Evolutionary conservation across 768 basidiomycete species (phyloP).

Genomic region (Podaxis mareebaensis): DNA sequence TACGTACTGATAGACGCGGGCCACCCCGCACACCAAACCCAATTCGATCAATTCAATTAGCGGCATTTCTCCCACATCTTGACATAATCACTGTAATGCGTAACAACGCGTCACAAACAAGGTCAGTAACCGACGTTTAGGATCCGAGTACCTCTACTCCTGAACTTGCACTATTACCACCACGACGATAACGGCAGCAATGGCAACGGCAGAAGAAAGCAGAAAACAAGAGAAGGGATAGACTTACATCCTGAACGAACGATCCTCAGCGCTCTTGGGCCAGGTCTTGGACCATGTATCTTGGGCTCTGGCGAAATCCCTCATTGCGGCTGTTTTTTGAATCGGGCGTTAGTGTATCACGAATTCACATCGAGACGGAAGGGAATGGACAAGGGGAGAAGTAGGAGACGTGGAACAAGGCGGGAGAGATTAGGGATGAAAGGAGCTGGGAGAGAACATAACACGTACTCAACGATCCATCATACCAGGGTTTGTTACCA

Average conservation of each 20-base stretch:
- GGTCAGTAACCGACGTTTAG: neutral
- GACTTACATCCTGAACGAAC: slow-evolving; percentile 71
- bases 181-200: neutral
- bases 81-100: slow-evolving; percentile 38
- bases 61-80: slow-evolving; percentile 52
- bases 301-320: slow-evolving; percentile 62
- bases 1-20: neutral
- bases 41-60: neutral
- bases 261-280: slow-evolving; percentile 56
- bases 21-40: neutral
- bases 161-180: slow-evolving; percentile 6
- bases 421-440: neutral
- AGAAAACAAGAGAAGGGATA: neutral
- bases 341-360: neutral
- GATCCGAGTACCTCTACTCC: neutral
- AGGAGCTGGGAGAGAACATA: neutral
- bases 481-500: slow-evolving; percentile 78
- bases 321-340: slow-evolving; percentile 55
- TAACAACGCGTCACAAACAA: slow-evolving; percentile 1
- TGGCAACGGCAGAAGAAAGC: neutral
- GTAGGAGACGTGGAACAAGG: neutral
- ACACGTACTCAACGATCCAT: slow-evolving; percentile 52
- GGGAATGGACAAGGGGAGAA: neutral
- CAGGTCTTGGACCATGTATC: slow-evolving; percentile 70
- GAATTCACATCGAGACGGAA: neutral